Evolutionary conservation across 1,284 basidiomycete genomes (phyloP), one percentile per base, ranked within the genome.

Genomic region (Kalmanozyma brasiliensis): DNA sequence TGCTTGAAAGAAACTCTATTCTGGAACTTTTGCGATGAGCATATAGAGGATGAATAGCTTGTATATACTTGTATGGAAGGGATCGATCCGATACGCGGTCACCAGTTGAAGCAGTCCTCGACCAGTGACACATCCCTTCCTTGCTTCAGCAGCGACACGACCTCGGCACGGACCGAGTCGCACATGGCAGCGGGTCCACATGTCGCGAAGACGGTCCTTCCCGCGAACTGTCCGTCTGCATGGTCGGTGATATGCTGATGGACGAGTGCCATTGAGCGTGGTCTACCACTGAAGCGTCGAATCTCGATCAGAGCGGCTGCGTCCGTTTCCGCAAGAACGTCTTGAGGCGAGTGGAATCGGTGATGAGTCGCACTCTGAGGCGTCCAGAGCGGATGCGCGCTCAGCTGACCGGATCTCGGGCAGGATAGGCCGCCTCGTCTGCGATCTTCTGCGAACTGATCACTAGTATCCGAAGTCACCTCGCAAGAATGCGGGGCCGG

Each of bases 181-280:
- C 52, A 55, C 52, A 55, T 46, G 6, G 49, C 24, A 17, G 49
- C 57, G 8, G 57, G 49, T 24, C 57, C 57, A 23, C 57, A 60
- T 16, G 57, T 52, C 14, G 57, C 57, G 37, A 60, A 60, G 7
- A 40, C 49, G 14, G 38, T 34, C 26, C 49, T 60, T 13, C 44
- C 49, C 23, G 30, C 6, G 4, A 29, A 22, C n/a, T 17, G 14
- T 32, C 24, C 38, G 22, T 34, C 29, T 8, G n/a, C 30, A 10
- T 22, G 32, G 30, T 41, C 17, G 20, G 30, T 34, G 38, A 52
- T 32, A 32, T 60, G 57, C 7, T 40, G 33, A 30, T 60, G 57
- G 19, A 60, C 33, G 20, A 34, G 40, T 20, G 57, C 44, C 57
- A 60, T 51, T 19, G 48, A 37, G 14, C n/a, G 24, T 20, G 57